Percentiles rank a stretch among this genome's conserved stretches.
Evolutionary conservation across 2,329 filamentous ascomycete species (phyloP).

Genomic region (Ceratocystis papillata): DNA sequence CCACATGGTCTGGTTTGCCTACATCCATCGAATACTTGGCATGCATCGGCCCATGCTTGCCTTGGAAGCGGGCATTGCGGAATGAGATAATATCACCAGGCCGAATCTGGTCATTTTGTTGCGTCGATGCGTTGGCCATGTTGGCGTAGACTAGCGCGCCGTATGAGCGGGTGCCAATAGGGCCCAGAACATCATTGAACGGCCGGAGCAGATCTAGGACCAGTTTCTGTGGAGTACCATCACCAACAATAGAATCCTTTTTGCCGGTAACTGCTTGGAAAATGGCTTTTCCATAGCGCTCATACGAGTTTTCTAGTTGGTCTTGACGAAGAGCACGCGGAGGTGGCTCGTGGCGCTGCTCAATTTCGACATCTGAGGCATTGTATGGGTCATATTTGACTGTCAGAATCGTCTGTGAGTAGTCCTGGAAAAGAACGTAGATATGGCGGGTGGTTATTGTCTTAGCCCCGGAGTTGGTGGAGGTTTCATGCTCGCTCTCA

Average conservation of each 20-base stretch:
- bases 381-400: slow-evolving; percentile 68
- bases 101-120: slow-evolving; percentile 85
- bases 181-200: slow-evolving; percentile 61
- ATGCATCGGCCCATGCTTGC: slow-evolving; percentile 90
- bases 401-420: slow-evolving; percentile 84
- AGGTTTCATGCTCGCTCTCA: slow-evolving; percentile 68
- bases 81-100: slow-evolving; percentile 86
- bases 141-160: slow-evolving; percentile 91
- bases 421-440: slow-evolving; percentile 86
- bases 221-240: slow-evolving; percentile 69
- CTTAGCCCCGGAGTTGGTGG: slow-evolving; percentile 58
- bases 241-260: slow-evolving; percentile 71
- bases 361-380: slow-evolving; percentile 58
- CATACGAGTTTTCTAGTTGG: slow-evolving; percentile 78
- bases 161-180: slow-evolving; percentile 80
- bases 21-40: slow-evolving; percentile 85
- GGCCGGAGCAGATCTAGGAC: slow-evolving; percentile 69
- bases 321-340: slow-evolving; percentile 78
- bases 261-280: slow-evolving; percentile 57
- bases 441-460: slow-evolving; percentile 66
- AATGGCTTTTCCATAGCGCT: slow-evolving; percentile 69
- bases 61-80: slow-evolving; percentile 87
- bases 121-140: slow-evolving; percentile 82
- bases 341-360: slow-evolving; percentile 78
- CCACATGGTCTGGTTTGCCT: slow-evolving; percentile 81